Conservation (phyloP, 108 stramenopile species). For the Epithemia pelagica region DNA sequence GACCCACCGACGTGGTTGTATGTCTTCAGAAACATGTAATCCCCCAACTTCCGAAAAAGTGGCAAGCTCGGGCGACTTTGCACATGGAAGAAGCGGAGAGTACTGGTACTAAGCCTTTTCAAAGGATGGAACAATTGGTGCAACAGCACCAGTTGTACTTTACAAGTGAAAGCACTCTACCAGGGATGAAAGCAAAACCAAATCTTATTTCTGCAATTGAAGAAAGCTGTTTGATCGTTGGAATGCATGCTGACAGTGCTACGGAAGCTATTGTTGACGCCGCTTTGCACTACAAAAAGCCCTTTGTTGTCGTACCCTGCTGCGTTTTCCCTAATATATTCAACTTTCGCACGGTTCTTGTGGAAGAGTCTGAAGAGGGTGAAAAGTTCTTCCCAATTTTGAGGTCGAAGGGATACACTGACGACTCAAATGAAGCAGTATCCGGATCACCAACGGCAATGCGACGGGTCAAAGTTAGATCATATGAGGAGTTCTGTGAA, state of each 20-base stretch:
- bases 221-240: slow-evolving; percentile 57
- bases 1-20: slow-evolving; percentile 48
- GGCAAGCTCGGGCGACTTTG: slow-evolving; percentile 39
- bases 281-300: slow-evolving; percentile 61
- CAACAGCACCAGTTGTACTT: slow-evolving; percentile 54
- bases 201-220: slow-evolving; percentile 13
- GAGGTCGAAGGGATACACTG: neutral
- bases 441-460: neutral
- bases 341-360: slow-evolving; percentile 21
- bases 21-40: slow-evolving; percentile 59
- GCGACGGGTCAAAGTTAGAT: slow-evolving; percentile 48
- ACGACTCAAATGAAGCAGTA: neutral
- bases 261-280: slow-evolving; percentile 84
- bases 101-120: slow-evolving; percentile 22
- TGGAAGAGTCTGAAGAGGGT: neutral
- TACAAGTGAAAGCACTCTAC: slow-evolving; percentile 15
- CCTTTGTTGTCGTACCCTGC: slow-evolving; percentile 80
- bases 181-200: neutral
- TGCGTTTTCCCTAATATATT: slow-evolving; percentile 82
- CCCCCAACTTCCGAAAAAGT: slow-evolving; percentile 79
- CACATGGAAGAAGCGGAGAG: slow-evolving; percentile 24
- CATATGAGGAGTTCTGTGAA: slow-evolving; percentile 74
- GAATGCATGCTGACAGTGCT: slow-evolving; percentile 81
- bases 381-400: neutral
- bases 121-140: slow-evolving; percentile 23